Percentiles rank a stretch among this genome's conserved stretches.
phyloP scores from a whole-genome alignment of 2,329 filamentous ascomycete species.

The Lasiodiplodia hormozganensis region DNA sequence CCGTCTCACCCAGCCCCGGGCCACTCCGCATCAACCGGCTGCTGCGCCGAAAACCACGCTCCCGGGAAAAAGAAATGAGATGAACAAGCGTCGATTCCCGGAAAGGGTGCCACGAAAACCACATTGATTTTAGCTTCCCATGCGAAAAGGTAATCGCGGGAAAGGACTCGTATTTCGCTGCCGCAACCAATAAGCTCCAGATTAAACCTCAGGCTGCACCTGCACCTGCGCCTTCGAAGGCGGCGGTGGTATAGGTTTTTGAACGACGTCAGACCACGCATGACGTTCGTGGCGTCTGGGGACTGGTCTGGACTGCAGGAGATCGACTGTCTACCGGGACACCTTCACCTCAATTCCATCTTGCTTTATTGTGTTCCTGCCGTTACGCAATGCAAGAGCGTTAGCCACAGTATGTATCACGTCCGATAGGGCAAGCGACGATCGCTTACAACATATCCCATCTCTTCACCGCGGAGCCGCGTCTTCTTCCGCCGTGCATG shows the following conservation, averaged over 20 bases:
- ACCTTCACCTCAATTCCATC: background rate
- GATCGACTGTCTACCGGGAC: background rate
- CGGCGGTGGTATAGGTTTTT: background rate
- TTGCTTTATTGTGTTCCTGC: background rate
- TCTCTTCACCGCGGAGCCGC: background rate
- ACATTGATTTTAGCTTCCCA: background rate
- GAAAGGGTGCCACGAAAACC: slow-evolving; percentile 1
- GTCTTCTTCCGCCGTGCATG: background rate
- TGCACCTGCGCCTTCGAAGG: background rate
- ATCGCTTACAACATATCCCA: background rate
- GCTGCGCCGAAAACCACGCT: background rate
- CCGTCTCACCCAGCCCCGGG: background rate
- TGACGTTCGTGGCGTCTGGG: slow-evolving; percentile 1
- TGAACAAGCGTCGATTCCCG: background rate
- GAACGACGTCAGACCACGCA: background rate
- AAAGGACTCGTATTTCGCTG: background rate
- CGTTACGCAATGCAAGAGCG: background rate
- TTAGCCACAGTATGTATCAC: background rate
- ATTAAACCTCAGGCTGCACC: background rate
- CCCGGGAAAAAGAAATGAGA: background rate
- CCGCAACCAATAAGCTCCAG: background rate
- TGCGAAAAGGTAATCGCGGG: background rate
- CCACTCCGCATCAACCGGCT: background rate
- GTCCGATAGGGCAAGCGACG: background rate
- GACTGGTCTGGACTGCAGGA: background rate